Conservation (phyloP, 495 filamentous ascomycete genomes). For the Cudoniella acicularis region DNA sequence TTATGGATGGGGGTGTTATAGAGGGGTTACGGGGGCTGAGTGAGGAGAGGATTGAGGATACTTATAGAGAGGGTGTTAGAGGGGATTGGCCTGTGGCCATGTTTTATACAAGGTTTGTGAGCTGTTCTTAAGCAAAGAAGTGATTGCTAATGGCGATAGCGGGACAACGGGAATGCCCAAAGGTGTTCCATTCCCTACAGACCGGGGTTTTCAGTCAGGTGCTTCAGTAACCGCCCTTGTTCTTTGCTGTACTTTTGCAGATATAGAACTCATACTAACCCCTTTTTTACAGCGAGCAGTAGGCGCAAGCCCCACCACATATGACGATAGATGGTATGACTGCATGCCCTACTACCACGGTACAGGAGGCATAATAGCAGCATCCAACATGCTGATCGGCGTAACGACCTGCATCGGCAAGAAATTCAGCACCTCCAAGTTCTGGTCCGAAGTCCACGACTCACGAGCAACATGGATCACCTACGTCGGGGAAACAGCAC, state of each 20-base stretch:
- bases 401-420: slow-evolving; percentile 63
- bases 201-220: slow-evolving; percentile 26
- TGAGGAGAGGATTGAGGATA: slow-evolving; percentile 45
- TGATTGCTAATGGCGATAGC: neutral
- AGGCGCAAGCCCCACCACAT: slow-evolving; percentile 40
- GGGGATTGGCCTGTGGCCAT: slow-evolving; percentile 52
- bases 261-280: neutral
- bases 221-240: neutral
- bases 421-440: slow-evolving; percentile 64
- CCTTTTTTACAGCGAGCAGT: slow-evolving; percentile 36
- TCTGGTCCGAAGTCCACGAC: slow-evolving; percentile 73
- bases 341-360: slow-evolving; percentile 85
- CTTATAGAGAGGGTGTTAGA: slow-evolving; percentile 42
- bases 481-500: slow-evolving; percentile 79
- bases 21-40: slow-evolving; percentile 45
- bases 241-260: neutral
- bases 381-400: slow-evolving; percentile 53
- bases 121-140: neutral
- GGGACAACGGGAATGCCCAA: slow-evolving; percentile 54
- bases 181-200: slow-evolving; percentile 31
- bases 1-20: slow-evolving; percentile 45
- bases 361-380: slow-evolving; percentile 51
- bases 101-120: slow-evolving; percentile 58
- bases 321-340: slow-evolving; percentile 63
- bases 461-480: slow-evolving; percentile 65